These are phyloP conservation scores for Anisodus acutangulus DNA, from an alignment of 257 asterid genomes.

Conservation along the genomic window DNA sequence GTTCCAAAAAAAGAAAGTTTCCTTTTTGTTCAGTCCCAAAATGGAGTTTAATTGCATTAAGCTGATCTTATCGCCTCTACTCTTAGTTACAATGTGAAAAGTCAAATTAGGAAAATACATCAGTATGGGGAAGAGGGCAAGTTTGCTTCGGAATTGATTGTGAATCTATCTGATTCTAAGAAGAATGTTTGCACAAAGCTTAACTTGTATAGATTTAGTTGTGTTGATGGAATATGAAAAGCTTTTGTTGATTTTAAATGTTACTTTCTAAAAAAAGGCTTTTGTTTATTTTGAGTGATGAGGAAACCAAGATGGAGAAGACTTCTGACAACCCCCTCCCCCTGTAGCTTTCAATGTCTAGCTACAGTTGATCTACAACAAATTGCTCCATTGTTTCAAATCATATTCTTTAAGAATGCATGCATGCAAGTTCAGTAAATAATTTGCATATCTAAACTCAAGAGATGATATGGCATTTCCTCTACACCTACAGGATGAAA, in stretches of 20 bases:
- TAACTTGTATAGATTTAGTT: background rate
- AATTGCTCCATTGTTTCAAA: too few species aligned
- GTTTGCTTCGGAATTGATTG: background rate
- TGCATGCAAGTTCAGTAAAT: too few species aligned
- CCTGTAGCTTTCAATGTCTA: too few species aligned
- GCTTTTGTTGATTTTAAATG: background rate
- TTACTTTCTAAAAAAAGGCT: too few species aligned
- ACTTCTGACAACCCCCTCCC: background rate
- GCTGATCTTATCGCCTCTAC: background rate
- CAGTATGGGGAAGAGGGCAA: background rate
- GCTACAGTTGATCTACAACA: too few species aligned
- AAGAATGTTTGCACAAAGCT: constrained; percentile 16
- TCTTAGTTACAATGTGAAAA: background rate
- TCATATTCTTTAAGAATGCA: too few species aligned
- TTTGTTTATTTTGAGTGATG: background rate
- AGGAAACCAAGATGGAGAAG: background rate
- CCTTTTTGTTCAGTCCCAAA: background rate
- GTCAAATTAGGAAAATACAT: background rate
- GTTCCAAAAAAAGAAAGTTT: background rate
- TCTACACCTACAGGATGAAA: background rate
- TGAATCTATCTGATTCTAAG: background rate
- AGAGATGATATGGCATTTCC: background rate
- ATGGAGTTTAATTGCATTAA: background rate
- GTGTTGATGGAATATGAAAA: background rate
- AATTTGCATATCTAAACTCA: background rate